Base-by-base conservation (phyloP, 495 filamentous ascomycete species). In the Neurospora discreta region DNA sequence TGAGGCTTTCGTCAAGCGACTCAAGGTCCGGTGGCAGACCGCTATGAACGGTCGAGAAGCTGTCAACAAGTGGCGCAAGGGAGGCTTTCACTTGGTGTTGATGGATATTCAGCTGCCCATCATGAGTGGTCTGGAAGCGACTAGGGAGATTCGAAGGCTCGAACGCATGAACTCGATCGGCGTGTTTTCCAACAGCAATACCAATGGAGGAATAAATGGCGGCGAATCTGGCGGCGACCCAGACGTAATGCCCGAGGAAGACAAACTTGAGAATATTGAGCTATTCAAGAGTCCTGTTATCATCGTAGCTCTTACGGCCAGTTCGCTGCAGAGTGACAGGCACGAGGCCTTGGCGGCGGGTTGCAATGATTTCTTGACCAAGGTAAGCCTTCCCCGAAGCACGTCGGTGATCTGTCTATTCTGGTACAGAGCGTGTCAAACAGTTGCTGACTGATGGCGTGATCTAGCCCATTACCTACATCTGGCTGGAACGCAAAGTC, bases 81-180 rank as follows among this genome's bases (percentile, higher is more conserved):
- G 95, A 39, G 95, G 95, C n/a, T 99, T 97, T 77, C 95, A 99
- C 82, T 82, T 99, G 73, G 95, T 99, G 38, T 82, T 99, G 71
- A 99, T 99, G 95, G 95, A 99, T 80, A 98, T 99, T 75, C 95
- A 99, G 77, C 84, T 99, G 70, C 95, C 95, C 1, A 92, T 98
- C 72, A 99, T 99, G 95, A 97, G 90, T 75, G 95, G 95, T 1
- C 80, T 99, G 70, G 93, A 98, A 70, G 95, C 95, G n/a, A 98
- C 95, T 0, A 94, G 94, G 75, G 95, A 99, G 83, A 99, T 99
- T 68, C 86, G 95, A 73, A 84, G 96, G 70, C 81, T 99, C 58
- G 95, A 99, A 80, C 87, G 92, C 43, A 85, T 95, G 58, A 98
- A 98, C 77, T 90, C 87, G 39, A 95, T 98, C 76, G 95, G 94